phyloP scores from a whole-genome alignment of 805 yeast species.

The Blastobotrys mokoenaii region DNA sequence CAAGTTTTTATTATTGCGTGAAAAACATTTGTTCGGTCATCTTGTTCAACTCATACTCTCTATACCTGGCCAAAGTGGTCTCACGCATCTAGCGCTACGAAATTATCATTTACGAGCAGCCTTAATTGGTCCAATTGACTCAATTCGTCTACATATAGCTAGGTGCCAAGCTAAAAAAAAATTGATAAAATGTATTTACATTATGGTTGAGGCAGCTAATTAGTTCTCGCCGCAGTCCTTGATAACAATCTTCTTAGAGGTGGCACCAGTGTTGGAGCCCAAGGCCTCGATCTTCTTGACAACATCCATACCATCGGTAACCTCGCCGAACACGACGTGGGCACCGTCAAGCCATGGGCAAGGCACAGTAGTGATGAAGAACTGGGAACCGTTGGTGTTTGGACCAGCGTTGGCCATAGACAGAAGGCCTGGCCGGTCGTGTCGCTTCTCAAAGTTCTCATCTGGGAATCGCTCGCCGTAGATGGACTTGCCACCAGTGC shows the following conservation, averaged over 20 bases:
- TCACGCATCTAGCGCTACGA: too few species aligned
- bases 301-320: slow-evolving; percentile 73
- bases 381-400: slow-evolving; percentile 92
- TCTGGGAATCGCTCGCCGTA: slow-evolving; percentile 85
- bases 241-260: slow-evolving; percentile 56
- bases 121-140: too few species aligned
- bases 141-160: too few species aligned
- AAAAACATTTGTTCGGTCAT: too few species aligned
- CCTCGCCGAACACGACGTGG: slow-evolving; percentile 94
- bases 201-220: too few species aligned
- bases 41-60: too few species aligned
- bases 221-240: slow-evolving; percentile 63
- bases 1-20: too few species aligned
- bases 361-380: slow-evolving; percentile 83
- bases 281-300: slow-evolving; percentile 75
- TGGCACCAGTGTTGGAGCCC: slow-evolving; percentile 61
- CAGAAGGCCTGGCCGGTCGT: slow-evolving; percentile 76
- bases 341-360: slow-evolving; percentile 93
- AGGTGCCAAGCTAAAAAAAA: too few species aligned
- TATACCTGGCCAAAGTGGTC: too few species aligned
- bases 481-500: slow-evolving; percentile 77
- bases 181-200: too few species aligned
- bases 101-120: too few species aligned
- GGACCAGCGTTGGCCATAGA: slow-evolving; percentile 99
- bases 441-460: slow-evolving; percentile 70